Evolutionary conservation across 306 rosid species (phyloP), one percentile per base, ranked within the genome.

Genomic region (Lathyrus tuberosus): DNA sequence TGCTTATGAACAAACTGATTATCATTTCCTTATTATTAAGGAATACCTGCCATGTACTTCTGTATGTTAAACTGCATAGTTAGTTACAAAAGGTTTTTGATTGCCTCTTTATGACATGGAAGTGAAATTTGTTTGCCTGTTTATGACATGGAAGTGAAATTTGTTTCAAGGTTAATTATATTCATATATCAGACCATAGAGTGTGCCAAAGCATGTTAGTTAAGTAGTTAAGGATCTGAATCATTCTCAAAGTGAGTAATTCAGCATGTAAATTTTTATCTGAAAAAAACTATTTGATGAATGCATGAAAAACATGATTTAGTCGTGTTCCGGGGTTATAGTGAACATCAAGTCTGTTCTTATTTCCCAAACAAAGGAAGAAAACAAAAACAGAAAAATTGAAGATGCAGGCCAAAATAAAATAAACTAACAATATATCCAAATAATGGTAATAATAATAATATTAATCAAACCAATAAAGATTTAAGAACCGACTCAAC

Each of bases 41-140:
- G 67, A 61, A 62, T 70, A 28, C 43, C 53, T 22, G 2, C 35
- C 62, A 33, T 47, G 20, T 49, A 31, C 37, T 48, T 72, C 30
- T 42, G 70, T 54, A 62, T 76, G 69, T 54, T 76, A 17, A 67
- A 73, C 60, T 60, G 56, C 35, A 60, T 22, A 52, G 48, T 60
- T 59, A 65, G 47, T 61, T 60, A 59, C 43, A 33, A 14, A 24
- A 52, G 15, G 17, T 18, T 37, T 70, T 17, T 67, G 61, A 3
- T 26, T 28, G 13, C 48, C 10, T 57, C 18, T 33, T 20, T 62
- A 15, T 35, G 33, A 35, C 38, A 26, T 26, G 1, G 1, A 26
- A 28, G 62, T 26, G 16, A 56, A 28, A 26, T 56, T 24, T 13
- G 16, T 54, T 24, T 54, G n/a, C n/a, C n/a, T n/a, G n/a, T n/a